Base-by-base conservation (phyloP, 2,329 filamentous ascomycete genomes). In the Stagonosporopsis chrysanthemi region DNA sequence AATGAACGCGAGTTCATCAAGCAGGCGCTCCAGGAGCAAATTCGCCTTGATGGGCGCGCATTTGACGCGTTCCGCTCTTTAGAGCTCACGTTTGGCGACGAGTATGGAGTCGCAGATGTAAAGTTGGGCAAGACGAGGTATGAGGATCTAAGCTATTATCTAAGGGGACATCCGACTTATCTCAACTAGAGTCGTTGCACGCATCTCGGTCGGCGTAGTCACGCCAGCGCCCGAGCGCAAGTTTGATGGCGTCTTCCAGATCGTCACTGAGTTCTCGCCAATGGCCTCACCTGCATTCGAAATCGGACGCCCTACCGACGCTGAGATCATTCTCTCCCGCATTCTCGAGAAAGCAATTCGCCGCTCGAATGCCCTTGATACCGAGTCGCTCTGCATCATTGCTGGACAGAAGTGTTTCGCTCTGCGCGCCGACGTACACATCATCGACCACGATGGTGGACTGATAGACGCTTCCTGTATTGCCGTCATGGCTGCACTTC, bases 221-320 rank as follows among this genome's bases (percentile, higher is more conserved):
- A 87, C 90, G 36, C 94, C 95, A 40, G 91, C 89, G 73, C 78
- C 89, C 50, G 94, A 98, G 78, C 89, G 94, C 62, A 94, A 93
- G 58, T 97, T 97, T 74, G 95, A 98, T 75, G 95, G 95, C 75
- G 86, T 96, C 76, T 98, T 98, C 81, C 92, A 88, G 67, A 97
- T 98, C 73, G 85, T 88, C 51, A 90, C 93, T 52, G 95, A 98
- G 76, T 86, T 99, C 69, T 92, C 90, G 61, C 92, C 94, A 45
- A 96, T 98, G 88, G 90, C 91, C 26, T 92, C 92, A 43, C 92
- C 95, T 14, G 88, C 90, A 31, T 96, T 96, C 78, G 93, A 97
- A 77, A 86, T 90, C 66, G 91, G 90, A 76, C 86, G 92, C 51
- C 90, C 90, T 44, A 93, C 89, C 61, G 90, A 96, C 68, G 85